These are phyloP conservation scores for Phaeosphaeria sp. DNA, from an alignment of 2,329 filamentous ascomycete genomes.

Conservation along the genomic window DNA sequence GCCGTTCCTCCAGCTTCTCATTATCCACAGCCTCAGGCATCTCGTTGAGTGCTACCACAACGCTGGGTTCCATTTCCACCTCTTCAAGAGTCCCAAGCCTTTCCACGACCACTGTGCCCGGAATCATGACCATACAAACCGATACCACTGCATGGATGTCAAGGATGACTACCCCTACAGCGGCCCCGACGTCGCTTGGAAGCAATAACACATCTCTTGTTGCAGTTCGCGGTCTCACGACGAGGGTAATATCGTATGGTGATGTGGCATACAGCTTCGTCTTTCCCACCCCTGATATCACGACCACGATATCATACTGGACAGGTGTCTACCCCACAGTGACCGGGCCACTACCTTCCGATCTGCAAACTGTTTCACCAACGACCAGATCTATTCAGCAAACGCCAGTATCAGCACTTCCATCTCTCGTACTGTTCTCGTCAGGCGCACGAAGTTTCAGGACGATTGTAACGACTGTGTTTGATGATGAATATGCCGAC, in stretches of 20 bases:
- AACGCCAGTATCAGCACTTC: constrained; percentile 27
- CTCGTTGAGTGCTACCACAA: neutral
- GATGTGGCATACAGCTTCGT: constrained; percentile 32
- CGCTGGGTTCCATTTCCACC: neutral
- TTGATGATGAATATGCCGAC: constrained; percentile 3
- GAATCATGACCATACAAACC: constrained; percentile 10
- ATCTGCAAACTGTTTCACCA: constrained; percentile 23
- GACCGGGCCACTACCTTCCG: constrained; percentile 31
- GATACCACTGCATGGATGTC: constrained; percentile 2
- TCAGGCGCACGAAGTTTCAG: constrained; percentile 17
- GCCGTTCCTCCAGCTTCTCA: neutral
- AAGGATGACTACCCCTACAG: neutral
- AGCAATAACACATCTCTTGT: constrained; percentile 3
- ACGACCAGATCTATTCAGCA: constrained; percentile 32
- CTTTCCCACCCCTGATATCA: constrained; percentile 37
- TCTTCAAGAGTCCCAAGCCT: neutral
- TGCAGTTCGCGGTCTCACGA: constrained; percentile 20
- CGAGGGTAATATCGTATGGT: constrained; percentile 33
- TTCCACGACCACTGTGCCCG: neutral
- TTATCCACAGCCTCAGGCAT: neutral
- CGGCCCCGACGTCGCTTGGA: neutral
- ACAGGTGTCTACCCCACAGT: constrained; percentile 37
- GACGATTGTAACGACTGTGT: constrained; percentile 16
- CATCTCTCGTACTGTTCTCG: constrained; percentile 22
- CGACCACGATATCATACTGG: constrained; percentile 43